Evolutionary conservation across 2,329 filamentous ascomycete species (phyloP).

Genomic region (Dendryphion nanum): DNA sequence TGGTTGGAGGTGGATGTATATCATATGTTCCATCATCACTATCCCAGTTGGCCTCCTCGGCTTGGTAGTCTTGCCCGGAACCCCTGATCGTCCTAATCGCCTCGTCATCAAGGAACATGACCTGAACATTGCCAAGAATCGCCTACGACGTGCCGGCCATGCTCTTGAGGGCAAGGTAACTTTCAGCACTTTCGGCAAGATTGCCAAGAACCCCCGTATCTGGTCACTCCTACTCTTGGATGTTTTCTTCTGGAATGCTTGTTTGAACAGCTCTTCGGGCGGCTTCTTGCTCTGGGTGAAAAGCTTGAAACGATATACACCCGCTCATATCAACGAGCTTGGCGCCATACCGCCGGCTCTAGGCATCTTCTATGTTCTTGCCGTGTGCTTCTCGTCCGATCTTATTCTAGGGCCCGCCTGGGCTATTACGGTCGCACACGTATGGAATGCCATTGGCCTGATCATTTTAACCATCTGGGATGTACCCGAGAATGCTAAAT

Average conservation of each 20-base stretch:
- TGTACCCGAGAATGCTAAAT: conserved; percentile 54
- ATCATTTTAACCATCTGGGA: conserved; percentile 57
- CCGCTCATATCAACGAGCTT: conserved; percentile 51
- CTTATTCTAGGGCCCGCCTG: conserved; percentile 53
- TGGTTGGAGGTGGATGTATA: conserved; percentile 39
- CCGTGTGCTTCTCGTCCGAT: conserved; percentile 57
- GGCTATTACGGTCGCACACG: conserved; percentile 53
- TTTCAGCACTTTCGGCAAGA: conserved; percentile 17
- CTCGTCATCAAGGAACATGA: conserved; percentile 49
- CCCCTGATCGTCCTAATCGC: conserved; percentile 50
- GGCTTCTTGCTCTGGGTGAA: conserved; percentile 60
- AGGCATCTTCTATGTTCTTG: conserved; percentile 57
- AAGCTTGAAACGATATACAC: conserved; percentile 50
- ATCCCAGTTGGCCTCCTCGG: conserved; percentile 54
- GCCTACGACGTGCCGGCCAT: conserved; percentile 49
- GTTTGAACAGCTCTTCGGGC: conserved; percentile 47
- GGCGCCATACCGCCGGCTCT: conserved; percentile 54
- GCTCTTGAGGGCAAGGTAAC: conserved; percentile 18
- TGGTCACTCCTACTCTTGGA: conserved; percentile 53
- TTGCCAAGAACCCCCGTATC: conserved; percentile 45
- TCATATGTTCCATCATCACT: conserved; percentile 50
- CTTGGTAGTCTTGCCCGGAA: conserved; percentile 53
- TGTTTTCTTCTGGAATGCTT: conserved; percentile 58
- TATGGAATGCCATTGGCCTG: conserved; percentile 54
- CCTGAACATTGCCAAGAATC: conserved; percentile 44